Evolutionary conservation across 2,329 filamentous ascomycete genomes (phyloP), one percentile per base, ranked within the genome.

Genomic region (Pseudogymnoascus sp.): DNA sequence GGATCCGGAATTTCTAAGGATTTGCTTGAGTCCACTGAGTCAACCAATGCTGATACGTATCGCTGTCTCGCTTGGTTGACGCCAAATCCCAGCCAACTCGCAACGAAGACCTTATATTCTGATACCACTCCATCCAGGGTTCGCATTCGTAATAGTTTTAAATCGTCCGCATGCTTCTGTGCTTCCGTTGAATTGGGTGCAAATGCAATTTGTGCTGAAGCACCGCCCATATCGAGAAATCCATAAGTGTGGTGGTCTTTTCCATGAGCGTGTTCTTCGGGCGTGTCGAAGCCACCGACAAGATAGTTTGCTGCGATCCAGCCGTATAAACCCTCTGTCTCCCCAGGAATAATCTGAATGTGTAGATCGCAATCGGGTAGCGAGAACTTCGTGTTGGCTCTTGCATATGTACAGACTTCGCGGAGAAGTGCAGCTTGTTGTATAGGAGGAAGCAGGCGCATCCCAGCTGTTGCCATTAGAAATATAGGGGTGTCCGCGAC

Each of bases 271-370:
- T 96, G 90, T 13, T 85, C 78, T 61, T 87, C 79, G 0, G 91
- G 88, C 16, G 83, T 80, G 74, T 98, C 90, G 71, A 99, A 98
- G 3, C 92, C 92, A 28, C 92, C 93, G 1, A 99, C 81, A 31
- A 99, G 78, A 73, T 99, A 99, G 73, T 99, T 99, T 62, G 93
- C 90, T 6, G 96, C 93, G 70, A 99, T 90, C 95, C 95, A 99
- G 41, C 95, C 95, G 71, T 98, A 99, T 31, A 99, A 77, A 2
- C 93, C 95, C 76, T 99, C 95, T 0, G 95, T 98, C 75, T 96
- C 93, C 48, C 95, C 95, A 0, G 92, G 86, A 67, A 99, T 99
- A 34, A 98, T 92, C 75, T 97, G 93, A 14, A 99, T 88, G 73
- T 98, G 92, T 41, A 91, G 77, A 65, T 84, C 84, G 79, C 95